phyloP scores from a whole-genome alignment of 306 rosid genomes.

The Pyrus betulifolia region DNA sequence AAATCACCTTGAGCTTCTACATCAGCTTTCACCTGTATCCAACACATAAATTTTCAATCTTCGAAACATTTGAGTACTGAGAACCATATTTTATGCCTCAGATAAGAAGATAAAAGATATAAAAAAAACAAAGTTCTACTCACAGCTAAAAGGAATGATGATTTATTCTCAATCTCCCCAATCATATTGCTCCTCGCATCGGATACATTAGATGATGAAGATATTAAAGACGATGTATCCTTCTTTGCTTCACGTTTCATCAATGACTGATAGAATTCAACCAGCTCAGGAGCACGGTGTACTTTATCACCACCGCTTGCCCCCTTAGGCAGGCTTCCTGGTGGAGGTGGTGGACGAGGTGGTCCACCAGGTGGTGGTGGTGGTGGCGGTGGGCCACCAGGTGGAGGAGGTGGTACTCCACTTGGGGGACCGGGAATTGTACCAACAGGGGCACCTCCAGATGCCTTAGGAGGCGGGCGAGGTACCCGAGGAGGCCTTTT shows the following conservation, averaged over 20 bases:
- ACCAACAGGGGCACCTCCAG: constrained; percentile 30
- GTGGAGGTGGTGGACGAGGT: constrained; percentile 90
- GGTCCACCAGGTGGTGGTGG: constrained; percentile 62
- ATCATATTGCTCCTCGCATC: constrained; percentile 94
- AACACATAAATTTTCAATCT: not conserved
- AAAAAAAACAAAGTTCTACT: constrained; percentile 17
- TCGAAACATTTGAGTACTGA: not conserved
- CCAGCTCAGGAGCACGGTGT: constrained; percentile 78
- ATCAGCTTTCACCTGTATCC: constrained; percentile 77
- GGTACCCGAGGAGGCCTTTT: constrained; percentile 83
- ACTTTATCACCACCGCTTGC: constrained; percentile 64
- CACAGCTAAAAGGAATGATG: constrained; percentile 94
- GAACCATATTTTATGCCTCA: not conserved
- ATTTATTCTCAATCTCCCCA: constrained; percentile 87
- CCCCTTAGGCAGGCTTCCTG: constrained; percentile 72
- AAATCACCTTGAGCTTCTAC: constrained; percentile 97
- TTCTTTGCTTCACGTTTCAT: constrained; percentile 97
- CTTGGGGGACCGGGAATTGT: constrained; percentile 38
- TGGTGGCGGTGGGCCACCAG: constrained; percentile 52
- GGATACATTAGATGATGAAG: constrained; percentile 60
- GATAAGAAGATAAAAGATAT: not conserved
- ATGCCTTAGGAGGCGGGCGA: constrained; percentile 78
- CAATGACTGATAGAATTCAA: constrained; percentile 90
- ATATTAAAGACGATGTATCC: constrained; percentile 60
- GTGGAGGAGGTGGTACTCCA: constrained; percentile 64